Base-by-base conservation (phyloP, 2,329 filamentous ascomycete species). In the Colletotrichum tofieldiae region DNA sequence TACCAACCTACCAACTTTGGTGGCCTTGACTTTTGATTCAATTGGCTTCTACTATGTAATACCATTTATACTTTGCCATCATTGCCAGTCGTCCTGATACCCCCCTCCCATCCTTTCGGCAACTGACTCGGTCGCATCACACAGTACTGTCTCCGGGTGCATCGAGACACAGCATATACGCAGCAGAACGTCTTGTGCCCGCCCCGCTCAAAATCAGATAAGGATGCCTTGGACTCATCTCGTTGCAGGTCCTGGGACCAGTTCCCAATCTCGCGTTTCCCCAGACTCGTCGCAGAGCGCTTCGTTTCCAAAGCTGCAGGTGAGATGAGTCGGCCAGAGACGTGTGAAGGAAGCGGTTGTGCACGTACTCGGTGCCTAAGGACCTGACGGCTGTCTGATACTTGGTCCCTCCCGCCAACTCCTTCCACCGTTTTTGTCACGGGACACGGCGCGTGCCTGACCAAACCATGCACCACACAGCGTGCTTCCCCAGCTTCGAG, bases 11-110 rank as follows among this genome's bases (percentile, higher is more conserved):
- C 23, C 23, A 18, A 29, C 23, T 18, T 29, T 18, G 12, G 23
- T 23, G 35, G 35, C 26, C 35, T 41, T 26, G n/a, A 39, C 11
- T 23, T 56, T 39, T 23, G 12, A 23, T 20, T 56, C 11, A 14
- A 37, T 23, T 23, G 20, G 52, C 54, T 26, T 56, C 35, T 39
- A 26, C 23, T 26, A 26, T 6, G 6, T 32, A 32, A 6, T 32
- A 12, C n/a, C 35, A 56, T 56, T 58, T 58, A 41, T 41, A 26
- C n/a, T 58, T 29, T 58, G n/a, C 54, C 14, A 39, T 58, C 35
- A 26, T 26, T 58, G 55, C 18, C n/a, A 12, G 35, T 58, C 26
- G 55, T 41, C 26, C 35, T 56, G 35, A 39, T 26, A 3, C n/a
- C 35, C 52, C 12, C 11, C 52, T 39, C 54, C 35, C 35, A 41